Evolutionary conservation across 1,284 basidiomycete species (phyloP).

Genomic region (Ustilago esculenta): DNA sequence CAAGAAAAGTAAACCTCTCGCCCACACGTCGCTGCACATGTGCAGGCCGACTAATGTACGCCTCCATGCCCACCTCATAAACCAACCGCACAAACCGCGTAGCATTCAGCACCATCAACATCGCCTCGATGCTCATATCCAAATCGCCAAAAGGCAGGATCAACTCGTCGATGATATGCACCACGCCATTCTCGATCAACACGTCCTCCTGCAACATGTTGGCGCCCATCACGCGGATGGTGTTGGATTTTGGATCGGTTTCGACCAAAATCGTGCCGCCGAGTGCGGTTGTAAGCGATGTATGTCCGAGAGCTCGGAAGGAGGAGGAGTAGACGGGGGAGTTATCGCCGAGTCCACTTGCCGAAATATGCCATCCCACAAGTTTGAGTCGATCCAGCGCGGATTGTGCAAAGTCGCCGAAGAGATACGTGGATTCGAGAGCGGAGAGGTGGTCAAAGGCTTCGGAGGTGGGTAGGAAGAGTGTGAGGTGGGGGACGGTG

Average conservation of each 20-base stretch:
- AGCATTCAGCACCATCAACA: constrained; percentile 86
- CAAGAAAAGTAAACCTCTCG: constrained; percentile 72
- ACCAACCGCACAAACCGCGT: constrained; percentile 90
- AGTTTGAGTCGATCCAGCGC: constrained; percentile 57
- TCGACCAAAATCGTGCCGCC: constrained; percentile 53
- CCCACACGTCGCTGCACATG: constrained; percentile 27
- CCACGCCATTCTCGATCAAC: constrained; percentile 71
- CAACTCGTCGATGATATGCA: constrained; percentile 86
- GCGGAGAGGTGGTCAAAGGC: constrained; percentile 73
- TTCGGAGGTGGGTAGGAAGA: constrained; percentile 86
- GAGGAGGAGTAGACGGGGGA: constrained; percentile 50
- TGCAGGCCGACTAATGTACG: constrained; percentile 67
- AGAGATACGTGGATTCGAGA: constrained; percentile 57
- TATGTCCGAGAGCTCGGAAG: constrained; percentile 13
- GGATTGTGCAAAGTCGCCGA: constrained; percentile 47
- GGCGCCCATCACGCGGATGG: constrained; percentile 36
- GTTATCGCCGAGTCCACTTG: constrained; percentile 55
- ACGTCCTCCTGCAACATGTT: constrained; percentile 59
- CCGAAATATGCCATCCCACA: constrained; percentile 62
- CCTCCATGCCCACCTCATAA: constrained; percentile 72
- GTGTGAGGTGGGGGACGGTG: constrained; percentile 75
- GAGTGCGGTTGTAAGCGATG: constrained; percentile 53
- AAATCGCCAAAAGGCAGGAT: constrained; percentile 81
- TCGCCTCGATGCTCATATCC: constrained; percentile 89
- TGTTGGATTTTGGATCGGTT: constrained; percentile 11